Evolutionary conservation across 345 rosid species (phyloP).

Genomic region (Ceriops zippeliana): DNA sequence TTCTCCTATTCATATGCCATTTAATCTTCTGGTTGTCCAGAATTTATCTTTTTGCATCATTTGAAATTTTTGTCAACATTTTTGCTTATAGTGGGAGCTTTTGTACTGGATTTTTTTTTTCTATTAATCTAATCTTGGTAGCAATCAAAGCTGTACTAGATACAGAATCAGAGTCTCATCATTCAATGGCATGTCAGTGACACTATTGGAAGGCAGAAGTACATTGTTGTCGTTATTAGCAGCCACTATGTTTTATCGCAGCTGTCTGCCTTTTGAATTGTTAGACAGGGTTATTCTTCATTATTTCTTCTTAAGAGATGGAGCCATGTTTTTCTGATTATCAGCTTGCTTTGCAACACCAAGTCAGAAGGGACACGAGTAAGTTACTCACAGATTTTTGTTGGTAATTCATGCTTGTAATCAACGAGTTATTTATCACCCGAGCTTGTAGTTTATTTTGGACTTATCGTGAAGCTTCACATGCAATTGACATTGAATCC

Average conservation of each 20-base stretch:
- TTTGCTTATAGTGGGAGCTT: no score
- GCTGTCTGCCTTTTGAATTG: constrained; percentile 21
- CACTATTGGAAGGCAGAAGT: no score
- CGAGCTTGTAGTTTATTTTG: constrained; percentile 91
- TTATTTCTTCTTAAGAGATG: constrained; percentile 82
- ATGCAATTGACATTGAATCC: constrained; percentile 69
- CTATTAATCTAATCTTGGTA: no score
- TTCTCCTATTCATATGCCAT: neutral
- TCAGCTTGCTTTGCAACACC: constrained; percentile 71
- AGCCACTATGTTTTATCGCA: constrained; percentile 5
- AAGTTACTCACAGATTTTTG: constrained; percentile 6
- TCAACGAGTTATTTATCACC: constrained; percentile 69
- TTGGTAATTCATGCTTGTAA: neutral
- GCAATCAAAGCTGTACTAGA: no score
- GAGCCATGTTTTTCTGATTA: constrained; percentile 60
- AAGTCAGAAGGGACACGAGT: constrained; percentile 56
- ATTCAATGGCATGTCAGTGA: no score
- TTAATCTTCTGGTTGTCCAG: no score
- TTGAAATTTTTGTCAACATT: no score
- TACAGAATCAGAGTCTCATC: no score
- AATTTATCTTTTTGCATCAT: no score
- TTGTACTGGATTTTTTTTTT: no score
- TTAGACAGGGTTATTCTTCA: constrained; percentile 70
- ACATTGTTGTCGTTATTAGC: constrained; percentile 10
- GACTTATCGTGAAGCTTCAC: constrained; percentile 91